Evolutionary conservation across 1,139 yeast genomes (phyloP).

Genomic region (Blastobotrys illinoisensis): DNA sequence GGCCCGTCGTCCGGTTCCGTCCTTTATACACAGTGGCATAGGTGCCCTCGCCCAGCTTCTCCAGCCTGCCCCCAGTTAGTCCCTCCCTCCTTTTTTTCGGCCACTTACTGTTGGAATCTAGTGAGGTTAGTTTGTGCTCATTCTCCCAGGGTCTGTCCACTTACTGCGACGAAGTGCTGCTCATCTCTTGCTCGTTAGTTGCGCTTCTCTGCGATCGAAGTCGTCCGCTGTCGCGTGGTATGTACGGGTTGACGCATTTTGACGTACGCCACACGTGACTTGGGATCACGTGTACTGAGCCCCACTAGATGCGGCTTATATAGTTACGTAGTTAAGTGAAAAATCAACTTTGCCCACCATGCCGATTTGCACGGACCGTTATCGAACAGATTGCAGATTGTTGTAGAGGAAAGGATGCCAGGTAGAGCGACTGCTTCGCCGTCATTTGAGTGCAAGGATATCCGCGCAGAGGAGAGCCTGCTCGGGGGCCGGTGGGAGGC

Average conservation of each 20-base stretch:
- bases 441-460: constrained; percentile 19
- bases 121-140: constrained; percentile 6
- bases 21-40: constrained; percentile 98
- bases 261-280: neutral
- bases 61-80: constrained; percentile 41
- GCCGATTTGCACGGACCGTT: neutral
- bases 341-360: neutral
- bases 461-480: constrained; percentile 36
- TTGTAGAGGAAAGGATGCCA: neutral
- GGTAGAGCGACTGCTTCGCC: neutral
- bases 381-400: no score
- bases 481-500: constrained; percentile 63
- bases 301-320: neutral
- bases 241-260: neutral
- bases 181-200: neutral
- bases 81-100: neutral
- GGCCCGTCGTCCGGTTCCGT: constrained; percentile 84
- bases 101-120: constrained; percentile 26
- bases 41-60: constrained; percentile 95
- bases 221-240: neutral
- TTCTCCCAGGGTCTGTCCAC: no score
- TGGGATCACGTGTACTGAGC: neutral
- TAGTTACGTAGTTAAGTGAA: neutral
- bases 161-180: constrained; percentile 17
- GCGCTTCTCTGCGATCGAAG: neutral